Conservation (phyloP, 169 alveolate species). For the Plasmodium berghei region DNA sequence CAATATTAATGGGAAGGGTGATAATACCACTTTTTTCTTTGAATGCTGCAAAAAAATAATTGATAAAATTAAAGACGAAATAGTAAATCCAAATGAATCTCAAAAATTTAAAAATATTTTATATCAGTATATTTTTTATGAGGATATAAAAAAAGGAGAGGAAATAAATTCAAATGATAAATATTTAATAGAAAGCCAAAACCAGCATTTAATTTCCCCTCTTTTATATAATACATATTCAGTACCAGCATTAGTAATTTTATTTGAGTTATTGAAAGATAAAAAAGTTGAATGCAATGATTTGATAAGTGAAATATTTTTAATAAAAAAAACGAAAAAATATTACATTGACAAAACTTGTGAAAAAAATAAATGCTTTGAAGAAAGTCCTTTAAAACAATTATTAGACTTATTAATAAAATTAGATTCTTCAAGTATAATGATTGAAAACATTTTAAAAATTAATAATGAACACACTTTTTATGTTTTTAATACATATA, state of each 20-base stretch:
- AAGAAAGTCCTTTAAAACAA: constrained; percentile 64
- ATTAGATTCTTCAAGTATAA: constrained; percentile 36
- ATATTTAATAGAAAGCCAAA: constrained; percentile 41
- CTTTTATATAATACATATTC: constrained; percentile 53
- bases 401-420: constrained; percentile 34
- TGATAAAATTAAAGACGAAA: constrained; percentile 38
- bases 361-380: not conserved
- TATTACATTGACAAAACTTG: constrained; percentile 32
- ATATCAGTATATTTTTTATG: constrained; percentile 65
- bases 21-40: constrained; percentile 5
- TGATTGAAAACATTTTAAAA: constrained; percentile 62
- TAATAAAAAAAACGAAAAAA: constrained; percentile 59
- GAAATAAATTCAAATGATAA: not conserved
- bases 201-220: constrained; percentile 59
- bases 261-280: constrained; percentile 41
- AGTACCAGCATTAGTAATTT: constrained; percentile 43
- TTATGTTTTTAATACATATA: constrained; percentile 52
- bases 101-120: constrained; percentile 28
- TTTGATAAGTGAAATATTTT: constrained; percentile 35
- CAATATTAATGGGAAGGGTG: not conserved
- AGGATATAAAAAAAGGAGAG: not conserved
- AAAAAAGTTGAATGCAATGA: constrained; percentile 47
- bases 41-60: constrained; percentile 21
- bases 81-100: constrained; percentile 38
- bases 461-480: constrained; percentile 50